Percentiles rank a stretch among this genome's conserved stretches.
phyloP scores from a whole-genome alignment of 208 protist species.

The Trypanosoma boissoni region DNA sequence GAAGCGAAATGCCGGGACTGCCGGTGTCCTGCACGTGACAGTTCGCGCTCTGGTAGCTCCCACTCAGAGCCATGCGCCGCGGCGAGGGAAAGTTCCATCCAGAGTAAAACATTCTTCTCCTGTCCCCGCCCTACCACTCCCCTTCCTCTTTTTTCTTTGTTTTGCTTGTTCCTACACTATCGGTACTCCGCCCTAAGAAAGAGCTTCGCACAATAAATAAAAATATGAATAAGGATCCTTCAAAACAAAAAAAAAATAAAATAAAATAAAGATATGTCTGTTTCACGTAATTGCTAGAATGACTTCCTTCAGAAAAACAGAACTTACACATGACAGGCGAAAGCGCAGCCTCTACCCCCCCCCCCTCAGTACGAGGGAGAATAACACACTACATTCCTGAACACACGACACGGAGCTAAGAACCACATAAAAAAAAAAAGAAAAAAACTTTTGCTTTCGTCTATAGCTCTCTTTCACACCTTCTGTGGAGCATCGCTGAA shows the following conservation, averaged over 20 bases:
- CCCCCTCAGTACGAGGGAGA: no score
- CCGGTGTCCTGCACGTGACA: slow-evolving; percentile 33
- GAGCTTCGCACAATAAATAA: not conserved
- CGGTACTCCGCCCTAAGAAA: slow-evolving; percentile 5
- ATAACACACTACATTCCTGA: no score
- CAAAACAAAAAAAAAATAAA: slow-evolving; percentile 18
- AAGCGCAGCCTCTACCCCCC: no score
- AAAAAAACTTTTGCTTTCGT: no score
- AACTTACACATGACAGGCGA: no score
- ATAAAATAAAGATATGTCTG: slow-evolving; percentile 5
- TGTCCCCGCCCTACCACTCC: not conserved
- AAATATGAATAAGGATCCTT: slow-evolving; percentile 10
- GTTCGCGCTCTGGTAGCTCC: slow-evolving; percentile 7
- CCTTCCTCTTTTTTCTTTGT: not conserved
- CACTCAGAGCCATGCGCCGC: slow-evolving; percentile 28
- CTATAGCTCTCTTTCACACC: no score
- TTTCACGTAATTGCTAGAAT: no score
- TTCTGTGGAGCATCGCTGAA: no score
- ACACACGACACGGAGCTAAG: no score
- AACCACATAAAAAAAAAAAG: no score
- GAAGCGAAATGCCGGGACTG: slow-evolving; percentile 25
- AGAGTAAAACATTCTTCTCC: slow-evolving; percentile 54
- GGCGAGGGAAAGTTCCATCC: slow-evolving; percentile 54
- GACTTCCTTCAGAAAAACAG: no score
- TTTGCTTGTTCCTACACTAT: not conserved